Percentiles rank a stretch among this genome's conserved stretches.
phyloP scores from a whole-genome alignment of 345 rosid genomes.

The Eucalyptus curtisii region DNA sequence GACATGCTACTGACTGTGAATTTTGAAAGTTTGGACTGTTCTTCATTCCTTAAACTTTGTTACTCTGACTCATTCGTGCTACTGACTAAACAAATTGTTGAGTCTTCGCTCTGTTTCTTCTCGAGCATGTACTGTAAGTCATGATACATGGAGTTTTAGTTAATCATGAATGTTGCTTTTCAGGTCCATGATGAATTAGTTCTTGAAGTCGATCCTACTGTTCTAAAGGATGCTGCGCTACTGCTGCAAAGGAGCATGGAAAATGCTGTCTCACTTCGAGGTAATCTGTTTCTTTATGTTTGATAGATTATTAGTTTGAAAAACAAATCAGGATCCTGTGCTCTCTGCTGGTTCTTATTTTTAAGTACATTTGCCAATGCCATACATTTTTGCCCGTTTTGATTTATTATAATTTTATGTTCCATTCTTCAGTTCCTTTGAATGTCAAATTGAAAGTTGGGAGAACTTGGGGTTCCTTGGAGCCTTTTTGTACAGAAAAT shows the following conservation, averaged over 20 bases:
- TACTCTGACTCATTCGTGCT: not conserved
- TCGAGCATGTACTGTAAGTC: not conserved
- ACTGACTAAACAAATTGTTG: not conserved
- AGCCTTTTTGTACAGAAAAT: conserved; percentile 39
- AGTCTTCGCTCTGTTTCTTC: not conserved
- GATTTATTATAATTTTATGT: not conserved
- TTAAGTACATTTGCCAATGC: not conserved
- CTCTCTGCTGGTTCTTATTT: not conserved
- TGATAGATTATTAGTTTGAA: not conserved
- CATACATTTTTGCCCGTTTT: not conserved
- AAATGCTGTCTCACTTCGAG: conserved; percentile 65
- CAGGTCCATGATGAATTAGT: conserved; percentile 95
- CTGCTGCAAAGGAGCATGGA: conserved; percentile 71
- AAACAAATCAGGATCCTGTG: not conserved
- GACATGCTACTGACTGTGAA: not conserved
- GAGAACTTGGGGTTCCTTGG: conserved; percentile 90
- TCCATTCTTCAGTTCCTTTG: conserved; percentile 54
- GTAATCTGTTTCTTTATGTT: conserved; percentile 1
- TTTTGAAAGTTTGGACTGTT: not conserved
- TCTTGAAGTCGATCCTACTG: conserved; percentile 66
- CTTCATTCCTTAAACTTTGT: not conserved
- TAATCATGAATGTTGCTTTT: not conserved
- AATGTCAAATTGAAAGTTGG: conserved; percentile 80
- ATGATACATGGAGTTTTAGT: not conserved
- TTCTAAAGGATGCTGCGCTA: conserved; percentile 63